phyloP scores from a whole-genome alignment of 352 stramenopile genomes.

The Phytophthora tubulina region DNA sequence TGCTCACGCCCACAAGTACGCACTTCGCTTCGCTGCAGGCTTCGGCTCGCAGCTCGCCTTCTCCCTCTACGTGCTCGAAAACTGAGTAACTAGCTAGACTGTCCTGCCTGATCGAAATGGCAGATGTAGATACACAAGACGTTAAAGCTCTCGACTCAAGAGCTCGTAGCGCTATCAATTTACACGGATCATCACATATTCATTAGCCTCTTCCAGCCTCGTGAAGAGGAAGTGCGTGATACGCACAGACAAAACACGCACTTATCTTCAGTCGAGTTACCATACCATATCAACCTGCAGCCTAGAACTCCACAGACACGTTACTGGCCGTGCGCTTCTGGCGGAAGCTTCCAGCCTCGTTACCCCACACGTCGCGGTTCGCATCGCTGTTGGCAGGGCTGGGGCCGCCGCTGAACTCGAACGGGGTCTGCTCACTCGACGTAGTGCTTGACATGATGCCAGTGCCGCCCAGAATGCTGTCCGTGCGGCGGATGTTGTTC shows the following conservation, averaged over 20 bases:
- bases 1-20: slow-evolving; percentile 89
- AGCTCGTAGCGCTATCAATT: not conserved
- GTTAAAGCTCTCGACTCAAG: not conserved
- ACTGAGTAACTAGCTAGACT: slow-evolving; percentile 22
- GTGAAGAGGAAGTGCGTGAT: slow-evolving; percentile 20
- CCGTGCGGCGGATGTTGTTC: slow-evolving; percentile 39
- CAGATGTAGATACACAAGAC: slow-evolving; percentile 25
- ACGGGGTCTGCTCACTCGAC: slow-evolving; percentile 35
- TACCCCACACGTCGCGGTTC: slow-evolving; percentile 57
- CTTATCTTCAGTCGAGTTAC: slow-evolving; percentile 23
- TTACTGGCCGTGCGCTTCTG: slow-evolving; percentile 60
- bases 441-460: slow-evolving; percentile 33
- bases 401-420: slow-evolving; percentile 46
- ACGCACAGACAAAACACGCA: slow-evolving; percentile 38
- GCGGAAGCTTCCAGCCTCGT: slow-evolving; percentile 44
- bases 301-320: slow-evolving; percentile 72
- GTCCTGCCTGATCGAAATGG: slow-evolving; percentile 21
- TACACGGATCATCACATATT: slow-evolving; percentile 32
- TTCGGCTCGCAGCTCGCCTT: slow-evolving; percentile 98
- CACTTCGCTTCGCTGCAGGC: slow-evolving; percentile 95
- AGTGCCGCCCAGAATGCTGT: slow-evolving; percentile 55
- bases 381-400: slow-evolving; percentile 40
- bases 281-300: slow-evolving; percentile 25
- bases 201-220: slow-evolving; percentile 17
- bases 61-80: slow-evolving; percentile 91